Evolutionary conservation across 805 yeast genomes (phyloP).

Genomic region (Saccharomyces paradoxus): DNA sequence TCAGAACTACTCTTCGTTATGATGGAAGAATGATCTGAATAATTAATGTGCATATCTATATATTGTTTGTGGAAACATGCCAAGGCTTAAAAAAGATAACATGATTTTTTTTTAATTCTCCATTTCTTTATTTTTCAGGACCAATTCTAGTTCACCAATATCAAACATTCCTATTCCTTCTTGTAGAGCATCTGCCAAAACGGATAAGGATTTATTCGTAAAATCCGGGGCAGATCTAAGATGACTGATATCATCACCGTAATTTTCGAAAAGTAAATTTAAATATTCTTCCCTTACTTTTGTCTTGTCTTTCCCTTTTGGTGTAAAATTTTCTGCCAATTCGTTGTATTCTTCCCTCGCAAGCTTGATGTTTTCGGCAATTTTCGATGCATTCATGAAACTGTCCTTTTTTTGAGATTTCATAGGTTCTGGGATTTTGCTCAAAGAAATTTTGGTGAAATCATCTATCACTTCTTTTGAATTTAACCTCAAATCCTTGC

Average conservation of each 20-base stretch:
- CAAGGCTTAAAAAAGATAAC: neutral
- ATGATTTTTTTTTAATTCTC: neutral
- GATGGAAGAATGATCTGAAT: neutral
- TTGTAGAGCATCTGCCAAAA: conserved; percentile 50
- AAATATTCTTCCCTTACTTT: conserved; percentile 40
- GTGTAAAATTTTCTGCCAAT: conserved; percentile 1
- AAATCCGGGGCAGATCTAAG: conserved; percentile 60
- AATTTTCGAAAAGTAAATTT: conserved; percentile 46
- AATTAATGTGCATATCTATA: neutral
- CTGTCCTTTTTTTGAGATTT: neutral
- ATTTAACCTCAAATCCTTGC: conserved; percentile 1
- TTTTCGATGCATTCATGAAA: neutral
- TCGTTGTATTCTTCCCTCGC: conserved; percentile 1
- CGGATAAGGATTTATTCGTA: conserved; percentile 45
- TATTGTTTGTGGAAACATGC: neutral
- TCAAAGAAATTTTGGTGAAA: neutral
- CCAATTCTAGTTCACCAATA: conserved; percentile 14
- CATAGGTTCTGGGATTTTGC: neutral
- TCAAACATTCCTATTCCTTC: conserved; percentile 54
- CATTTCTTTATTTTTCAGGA: neutral
- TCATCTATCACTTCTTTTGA: conserved; percentile 14
- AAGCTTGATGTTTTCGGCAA: neutral
- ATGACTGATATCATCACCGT: conserved; percentile 53
- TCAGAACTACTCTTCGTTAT: neutral
- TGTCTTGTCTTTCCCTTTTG: neutral